Percentiles rank a stretch among this genome's conserved stretches.
phyloP scores from a whole-genome alignment of 2,329 filamentous ascomycete species.

The Penicillium sp. region DNA sequence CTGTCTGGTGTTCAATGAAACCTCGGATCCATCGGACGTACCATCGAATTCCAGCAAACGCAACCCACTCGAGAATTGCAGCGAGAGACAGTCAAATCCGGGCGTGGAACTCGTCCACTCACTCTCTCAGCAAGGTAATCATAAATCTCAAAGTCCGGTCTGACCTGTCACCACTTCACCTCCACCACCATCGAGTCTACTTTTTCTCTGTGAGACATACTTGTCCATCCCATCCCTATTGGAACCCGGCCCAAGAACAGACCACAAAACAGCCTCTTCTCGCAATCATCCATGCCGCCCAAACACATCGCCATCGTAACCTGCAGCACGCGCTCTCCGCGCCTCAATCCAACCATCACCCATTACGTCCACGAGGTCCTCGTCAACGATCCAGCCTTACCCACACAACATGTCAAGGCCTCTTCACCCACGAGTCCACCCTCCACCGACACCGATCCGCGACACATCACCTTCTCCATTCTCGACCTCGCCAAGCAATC shows the following conservation, averaged over 20 bases:
- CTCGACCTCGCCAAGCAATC: conserved; percentile 29
- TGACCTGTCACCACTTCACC: too few species aligned
- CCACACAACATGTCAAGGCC: conserved; percentile 4
- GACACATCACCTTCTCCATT: conserved; percentile 21
- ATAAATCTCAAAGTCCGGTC: too few species aligned
- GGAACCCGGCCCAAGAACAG: background rate
- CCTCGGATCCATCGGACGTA: too few species aligned
- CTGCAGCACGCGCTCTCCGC: conserved; percentile 30
- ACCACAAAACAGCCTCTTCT: background rate
- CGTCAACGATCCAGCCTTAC: conserved; percentile 13
- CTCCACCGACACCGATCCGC: conserved; percentile 13
- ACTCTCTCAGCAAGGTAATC: too few species aligned
- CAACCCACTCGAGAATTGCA: too few species aligned
- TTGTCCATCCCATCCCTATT: background rate
- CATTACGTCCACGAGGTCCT: conserved; percentile 26
- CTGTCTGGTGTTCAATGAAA: too few species aligned
- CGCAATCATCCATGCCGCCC: conserved; percentile 11
- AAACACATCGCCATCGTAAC: conserved; percentile 32
- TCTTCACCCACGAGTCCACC: background rate
- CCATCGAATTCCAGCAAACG: too few species aligned
- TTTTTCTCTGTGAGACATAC: too few species aligned
- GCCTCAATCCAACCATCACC: conserved; percentile 33
- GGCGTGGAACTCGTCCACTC: too few species aligned
- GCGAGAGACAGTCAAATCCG: too few species aligned
- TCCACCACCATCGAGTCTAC: too few species aligned